Conservation (phyloP, 345 rosid species). For the Salix caprea region DNA sequence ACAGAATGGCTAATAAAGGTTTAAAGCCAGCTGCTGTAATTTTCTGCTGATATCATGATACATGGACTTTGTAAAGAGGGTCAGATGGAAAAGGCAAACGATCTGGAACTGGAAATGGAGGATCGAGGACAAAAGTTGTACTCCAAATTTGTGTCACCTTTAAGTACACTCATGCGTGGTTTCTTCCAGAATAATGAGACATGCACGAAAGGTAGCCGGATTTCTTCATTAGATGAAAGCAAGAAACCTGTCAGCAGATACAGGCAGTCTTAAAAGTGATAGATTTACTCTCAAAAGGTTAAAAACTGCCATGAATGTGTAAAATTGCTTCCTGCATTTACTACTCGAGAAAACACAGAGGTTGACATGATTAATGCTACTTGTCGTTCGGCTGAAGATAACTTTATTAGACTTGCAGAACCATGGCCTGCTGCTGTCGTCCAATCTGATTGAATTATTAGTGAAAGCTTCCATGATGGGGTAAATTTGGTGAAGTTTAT, state of each 20-base stretch:
- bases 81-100: constrained; percentile 15
- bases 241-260: constrained; percentile 26
- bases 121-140: constrained; percentile 27
- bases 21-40: constrained; percentile 23
- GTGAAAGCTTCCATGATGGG: not conserved
- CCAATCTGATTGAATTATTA: not conserved
- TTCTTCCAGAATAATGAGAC: constrained; percentile 14
- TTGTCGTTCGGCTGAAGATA: not conserved
- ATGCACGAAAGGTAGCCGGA: not conserved
- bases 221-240: constrained; percentile 35
- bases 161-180: constrained; percentile 15
- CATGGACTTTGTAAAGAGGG: constrained; percentile 21
- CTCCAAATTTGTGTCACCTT: constrained; percentile 18
- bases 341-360: not conserved
- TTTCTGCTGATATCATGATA: constrained; percentile 15
- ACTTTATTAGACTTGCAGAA: not conserved
- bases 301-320: constrained; percentile 18
- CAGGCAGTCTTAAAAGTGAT: constrained; percentile 11
- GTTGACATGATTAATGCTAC: not conserved
- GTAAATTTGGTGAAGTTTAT: not conserved
- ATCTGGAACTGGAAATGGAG: constrained; percentile 27
- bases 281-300: constrained; percentile 23
- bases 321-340: constrained; percentile 33
- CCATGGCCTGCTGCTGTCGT: not conserved
- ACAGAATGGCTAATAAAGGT: constrained; percentile 13